Conservation (phyloP, 169 alveolate genomes). For the Plasmodium fragile region DNA sequence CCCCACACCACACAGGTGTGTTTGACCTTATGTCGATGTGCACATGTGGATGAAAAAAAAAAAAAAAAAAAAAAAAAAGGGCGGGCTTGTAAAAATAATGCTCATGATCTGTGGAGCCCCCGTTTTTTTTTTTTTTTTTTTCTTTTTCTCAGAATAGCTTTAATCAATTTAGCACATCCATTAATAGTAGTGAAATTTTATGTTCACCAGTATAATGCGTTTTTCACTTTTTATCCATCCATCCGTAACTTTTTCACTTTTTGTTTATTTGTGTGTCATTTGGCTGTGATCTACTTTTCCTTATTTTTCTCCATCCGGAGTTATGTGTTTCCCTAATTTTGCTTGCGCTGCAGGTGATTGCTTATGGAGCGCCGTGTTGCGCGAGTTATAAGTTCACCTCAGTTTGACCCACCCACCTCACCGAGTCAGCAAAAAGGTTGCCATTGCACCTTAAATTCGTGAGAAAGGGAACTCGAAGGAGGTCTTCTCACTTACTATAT, state of each 20-base stretch:
- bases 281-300: not conserved
- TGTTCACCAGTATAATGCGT: not conserved
- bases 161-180: not conserved
- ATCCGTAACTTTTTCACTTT: not conserved
- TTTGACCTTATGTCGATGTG: not conserved
- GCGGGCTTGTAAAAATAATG: not conserved
- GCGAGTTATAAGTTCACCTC: not conserved
- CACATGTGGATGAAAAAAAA: not conserved
- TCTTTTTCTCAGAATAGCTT: not conserved
- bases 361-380: not conserved
- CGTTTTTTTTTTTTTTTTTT: not conserved
- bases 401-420: not conserved
- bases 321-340: not conserved
- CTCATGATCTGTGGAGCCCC: not conserved
- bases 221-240: not conserved
- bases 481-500: not conserved
- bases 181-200: not conserved
- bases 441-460: not conserved
- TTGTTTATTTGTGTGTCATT: not conserved
- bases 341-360: not conserved
- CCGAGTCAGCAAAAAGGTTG: not conserved
- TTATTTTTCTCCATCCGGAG: not conserved
- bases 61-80: too few species aligned
- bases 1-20: not conserved
- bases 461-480: not conserved